Conservation (phyloP, 2,329 filamentous ascomycete genomes). For the Sporothrix humicola region DNA sequence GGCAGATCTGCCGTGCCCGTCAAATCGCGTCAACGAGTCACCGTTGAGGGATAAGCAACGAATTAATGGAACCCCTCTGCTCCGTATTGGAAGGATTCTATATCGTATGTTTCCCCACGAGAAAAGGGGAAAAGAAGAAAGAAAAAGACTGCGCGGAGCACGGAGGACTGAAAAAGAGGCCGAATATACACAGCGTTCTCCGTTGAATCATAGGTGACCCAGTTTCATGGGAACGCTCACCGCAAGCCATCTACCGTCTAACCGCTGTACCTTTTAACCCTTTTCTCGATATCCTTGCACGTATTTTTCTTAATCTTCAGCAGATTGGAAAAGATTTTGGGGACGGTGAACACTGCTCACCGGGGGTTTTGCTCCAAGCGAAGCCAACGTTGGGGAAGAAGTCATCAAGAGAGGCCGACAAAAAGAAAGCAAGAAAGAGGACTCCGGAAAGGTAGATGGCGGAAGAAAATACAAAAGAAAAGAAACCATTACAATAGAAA, state of each 20-base stretch:
- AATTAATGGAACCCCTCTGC: neutral
- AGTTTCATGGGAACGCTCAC: neutral
- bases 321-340: neutral
- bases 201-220: neutral
- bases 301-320: no score
- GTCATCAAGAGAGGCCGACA: neutral
- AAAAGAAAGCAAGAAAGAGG: neutral
- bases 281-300: no score
- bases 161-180: neutral
- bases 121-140: no score
- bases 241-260: neutral
- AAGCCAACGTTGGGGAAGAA: neutral
- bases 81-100: neutral
- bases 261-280: neutral
- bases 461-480: neutral
- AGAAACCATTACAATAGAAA: neutral
- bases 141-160: neutral
- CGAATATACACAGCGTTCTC: no score
- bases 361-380: slow-evolving; percentile 5
- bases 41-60: neutral
- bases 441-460: neutral
- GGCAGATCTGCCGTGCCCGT: slow-evolving; percentile 5
- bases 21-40: neutral
- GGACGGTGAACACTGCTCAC: neutral
- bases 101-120: neutral